Conservation (phyloP, 805 yeast genomes). For the Metschnikowia chrysomelidarum region DNA sequence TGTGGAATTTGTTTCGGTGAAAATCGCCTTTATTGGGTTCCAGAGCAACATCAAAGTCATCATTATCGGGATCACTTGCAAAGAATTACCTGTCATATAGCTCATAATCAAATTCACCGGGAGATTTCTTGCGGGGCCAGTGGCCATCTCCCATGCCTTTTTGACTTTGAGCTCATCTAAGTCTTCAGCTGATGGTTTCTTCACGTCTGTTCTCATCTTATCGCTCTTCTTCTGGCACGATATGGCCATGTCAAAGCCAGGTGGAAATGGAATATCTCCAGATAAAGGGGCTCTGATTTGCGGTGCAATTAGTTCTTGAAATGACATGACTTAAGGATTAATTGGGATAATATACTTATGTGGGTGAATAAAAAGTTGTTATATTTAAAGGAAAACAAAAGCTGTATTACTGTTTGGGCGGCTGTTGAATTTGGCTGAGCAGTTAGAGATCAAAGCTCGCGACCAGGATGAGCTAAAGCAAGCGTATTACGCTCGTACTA, state of each 20-base stretch:
- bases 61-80: slow-evolving; percentile 87
- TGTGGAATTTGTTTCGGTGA: slow-evolving; percentile 49
- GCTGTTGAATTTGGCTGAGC: no score
- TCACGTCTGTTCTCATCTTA: slow-evolving; percentile 5
- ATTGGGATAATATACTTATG: no score
- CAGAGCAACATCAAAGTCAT: slow-evolving; percentile 84
- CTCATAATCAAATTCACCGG: slow-evolving; percentile 91
- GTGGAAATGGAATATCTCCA: slow-evolving; percentile 16
- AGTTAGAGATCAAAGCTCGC: no score
- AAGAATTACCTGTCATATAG: slow-evolving; percentile 87
- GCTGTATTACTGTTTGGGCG: no score
- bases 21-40: slow-evolving; percentile 72
- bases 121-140: slow-evolving; percentile 75
- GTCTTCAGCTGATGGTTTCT: slow-evolving; percentile 20
- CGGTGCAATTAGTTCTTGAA: slow-evolving; percentile 16
- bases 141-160: slow-evolving; percentile 86
- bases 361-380: no score
- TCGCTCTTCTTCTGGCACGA: slow-evolving; percentile 5
- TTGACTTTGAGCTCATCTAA: slow-evolving; percentile 45
- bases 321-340: no score
- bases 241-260: slow-evolving; percentile 17
- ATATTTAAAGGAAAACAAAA: no score
- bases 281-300: slow-evolving; percentile 8
- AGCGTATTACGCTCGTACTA: no score
- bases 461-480: no score